Evolutionary conservation across 2,329 filamentous ascomycete genomes (phyloP).

Genomic region (Aspergillus sp.): DNA sequence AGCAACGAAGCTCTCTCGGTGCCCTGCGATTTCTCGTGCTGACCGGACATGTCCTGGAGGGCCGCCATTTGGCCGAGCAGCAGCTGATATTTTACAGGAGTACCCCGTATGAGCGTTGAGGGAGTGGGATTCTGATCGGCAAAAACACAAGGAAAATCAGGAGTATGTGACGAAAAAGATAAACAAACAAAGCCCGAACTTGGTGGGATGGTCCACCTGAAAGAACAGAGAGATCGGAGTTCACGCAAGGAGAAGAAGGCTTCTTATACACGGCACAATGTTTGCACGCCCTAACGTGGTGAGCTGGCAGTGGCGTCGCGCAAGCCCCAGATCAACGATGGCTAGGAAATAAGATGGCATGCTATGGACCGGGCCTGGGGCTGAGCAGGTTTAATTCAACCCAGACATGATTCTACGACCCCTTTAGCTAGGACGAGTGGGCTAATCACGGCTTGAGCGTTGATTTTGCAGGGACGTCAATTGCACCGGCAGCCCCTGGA

Average conservation of each 20-base stretch:
- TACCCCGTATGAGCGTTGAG: no score
- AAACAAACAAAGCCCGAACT: not conserved
- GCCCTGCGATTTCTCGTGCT: constrained; percentile 5
- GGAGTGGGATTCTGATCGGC: no score
- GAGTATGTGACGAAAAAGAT: not conserved
- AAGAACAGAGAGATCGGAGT: not conserved
- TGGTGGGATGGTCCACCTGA: not conserved
- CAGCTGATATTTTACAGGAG: not conserved
- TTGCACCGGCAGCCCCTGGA: not conserved
- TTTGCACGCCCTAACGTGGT: not conserved
- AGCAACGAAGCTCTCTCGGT: constrained; percentile 6
- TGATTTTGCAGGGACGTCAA: not conserved
- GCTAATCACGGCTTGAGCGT: not conserved
- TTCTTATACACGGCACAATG: not conserved
- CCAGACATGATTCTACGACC: no score
- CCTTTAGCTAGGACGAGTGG: not conserved
- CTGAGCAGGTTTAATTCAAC: no score
- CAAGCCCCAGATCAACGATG: not conserved
- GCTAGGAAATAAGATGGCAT: not conserved
- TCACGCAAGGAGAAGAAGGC: not conserved
- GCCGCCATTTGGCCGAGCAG: not conserved
- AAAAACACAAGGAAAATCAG: no score
- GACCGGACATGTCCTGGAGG: constrained; percentile 1
- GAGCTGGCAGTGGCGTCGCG: not conserved
- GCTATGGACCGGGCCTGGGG: no score